Base-by-base conservation (phyloP, 148 eudicot genomes). In the Simmondsia chinensis region DNA sequence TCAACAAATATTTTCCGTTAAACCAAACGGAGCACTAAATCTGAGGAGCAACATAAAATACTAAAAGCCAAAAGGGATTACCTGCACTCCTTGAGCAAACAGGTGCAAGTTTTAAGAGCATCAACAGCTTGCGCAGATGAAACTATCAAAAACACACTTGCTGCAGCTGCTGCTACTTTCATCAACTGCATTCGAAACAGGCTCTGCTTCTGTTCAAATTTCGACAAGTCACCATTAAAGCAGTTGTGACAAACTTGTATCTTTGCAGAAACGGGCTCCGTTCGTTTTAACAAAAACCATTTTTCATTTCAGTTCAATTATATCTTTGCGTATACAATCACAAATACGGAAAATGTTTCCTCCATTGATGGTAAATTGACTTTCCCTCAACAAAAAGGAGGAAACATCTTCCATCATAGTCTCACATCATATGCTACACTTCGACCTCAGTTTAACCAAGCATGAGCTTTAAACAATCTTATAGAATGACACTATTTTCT, bases 31-130 rank as follows among this genome's bases (percentile, higher is more conserved):
- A n/a, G n/a, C n/a, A n/a, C n/a, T n/a, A n/a, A n/a, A n/a, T n/a
- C n/a, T n/a, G n/a, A n/a, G n/a, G n/a, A n/a, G n/a, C n/a, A n/a
- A n/a, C n/a, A n/a, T n/a, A n/a, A n/a, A n/a, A n/a, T n/a, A n/a
- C n/a, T n/a, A n/a, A n/a, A 29, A 20, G 20, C 30, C 19, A 24
- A n/a, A 21, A 41, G 21, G 43, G 32, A 44, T 38, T 72, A 89
- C 97, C 99, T 85, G 86, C 99, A 91, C 60, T 91, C 99, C 54
- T 82, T 91, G 40, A 91, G 60, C 55, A 91, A 86, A 69, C 99
- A 91, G 50, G 86, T 19, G 72, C 88, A 82, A 19, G 95, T 86
- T 66, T 82, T 86, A 49, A 91, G 83, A 45, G 95, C 89, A 70
- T 91, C 99, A 30, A 73, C 83, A 35, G 99, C 99, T 65, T 86